phyloP scores from a whole-genome alignment of 179 eudicot genomes.

The Beta corolliflora region DNA sequence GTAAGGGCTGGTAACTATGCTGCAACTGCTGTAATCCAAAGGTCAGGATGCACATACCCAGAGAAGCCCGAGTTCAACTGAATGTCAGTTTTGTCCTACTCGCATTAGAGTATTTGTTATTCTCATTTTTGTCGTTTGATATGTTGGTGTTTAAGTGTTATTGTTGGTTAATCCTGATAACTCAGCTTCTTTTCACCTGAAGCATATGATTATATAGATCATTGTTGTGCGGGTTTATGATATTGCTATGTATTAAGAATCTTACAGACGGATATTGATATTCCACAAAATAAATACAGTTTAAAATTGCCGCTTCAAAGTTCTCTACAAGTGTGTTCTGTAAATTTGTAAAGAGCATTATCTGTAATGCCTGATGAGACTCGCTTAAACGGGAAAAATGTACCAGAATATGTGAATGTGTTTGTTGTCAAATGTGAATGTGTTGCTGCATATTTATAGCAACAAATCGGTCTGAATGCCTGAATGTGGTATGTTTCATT shows the following conservation, averaged over 20 bases:
- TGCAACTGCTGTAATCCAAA: slow-evolving; percentile 82
- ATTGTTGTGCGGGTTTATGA: background rate
- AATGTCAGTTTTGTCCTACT: background rate
- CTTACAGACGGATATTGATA: background rate
- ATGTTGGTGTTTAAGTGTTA: background rate
- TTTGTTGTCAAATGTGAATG: no score
- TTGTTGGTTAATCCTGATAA: background rate
- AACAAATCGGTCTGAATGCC: no score
- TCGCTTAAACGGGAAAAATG: no score
- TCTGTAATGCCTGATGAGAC: no score
- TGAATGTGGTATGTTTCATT: no score
- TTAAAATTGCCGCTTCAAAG: background rate
- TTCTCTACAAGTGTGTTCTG: no score
- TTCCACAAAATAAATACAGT: background rate
- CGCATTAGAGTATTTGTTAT: background rate
- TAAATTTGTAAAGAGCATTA: no score
- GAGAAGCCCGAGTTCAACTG: slow-evolving; percentile 80
- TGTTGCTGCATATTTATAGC: no score
- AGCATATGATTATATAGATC: background rate
- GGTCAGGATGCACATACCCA: slow-evolving; percentile 96
- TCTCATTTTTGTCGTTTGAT: slow-evolving; percentile 12
- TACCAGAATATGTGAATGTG: no score
- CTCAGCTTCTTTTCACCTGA: background rate
- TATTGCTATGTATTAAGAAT: background rate
- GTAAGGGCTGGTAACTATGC: slow-evolving; percentile 90